Evolutionary conservation across 2,329 filamentous ascomycete genomes (phyloP).

Genomic region (Penicillium sp.): DNA sequence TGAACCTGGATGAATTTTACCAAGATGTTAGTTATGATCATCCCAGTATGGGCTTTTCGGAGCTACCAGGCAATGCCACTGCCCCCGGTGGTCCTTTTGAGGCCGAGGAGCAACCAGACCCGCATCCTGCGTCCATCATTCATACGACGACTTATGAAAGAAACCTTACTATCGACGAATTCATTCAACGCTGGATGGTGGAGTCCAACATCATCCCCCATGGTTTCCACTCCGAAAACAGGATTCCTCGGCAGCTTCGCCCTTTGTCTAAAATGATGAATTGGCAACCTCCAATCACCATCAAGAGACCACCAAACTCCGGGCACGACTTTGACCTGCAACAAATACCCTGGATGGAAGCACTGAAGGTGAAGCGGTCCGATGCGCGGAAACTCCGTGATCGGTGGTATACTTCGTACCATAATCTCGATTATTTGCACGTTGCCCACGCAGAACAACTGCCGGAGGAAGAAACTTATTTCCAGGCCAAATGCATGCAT

Average conservation of each 20-base stretch:
- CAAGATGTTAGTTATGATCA: slow-evolving; percentile 19
- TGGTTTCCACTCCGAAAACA: slow-evolving; percentile 20
- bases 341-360: slow-evolving; percentile 43
- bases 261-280: slow-evolving; percentile 34
- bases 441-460: slow-evolving; percentile 29
- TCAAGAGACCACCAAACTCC: slow-evolving; percentile 31
- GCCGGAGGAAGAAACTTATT: slow-evolving; percentile 46
- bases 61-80: not conserved
- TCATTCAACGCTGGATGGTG: slow-evolving; percentile 42
- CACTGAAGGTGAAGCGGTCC: slow-evolving; percentile 35
- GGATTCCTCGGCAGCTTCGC: slow-evolving; percentile 22
- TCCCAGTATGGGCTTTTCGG: slow-evolving; percentile 11
- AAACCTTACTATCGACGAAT: slow-evolving; percentile 44
- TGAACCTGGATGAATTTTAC: slow-evolving; percentile 35
- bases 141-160: slow-evolving; percentile 39
- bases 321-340: slow-evolving; percentile 39
- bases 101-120: slow-evolving; percentile 12
- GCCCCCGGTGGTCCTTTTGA: slow-evolving; percentile 5
- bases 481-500: slow-evolving; percentile 50
- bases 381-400: slow-evolving; percentile 41
- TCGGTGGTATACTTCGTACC: slow-evolving; percentile 42
- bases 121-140: slow-evolving; percentile 24
- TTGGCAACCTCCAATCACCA: slow-evolving; percentile 35
- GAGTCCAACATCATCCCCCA: slow-evolving; percentile 22
- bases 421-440: slow-evolving; percentile 36